Evolutionary conservation across 352 stramenopile species (phyloP), one percentile per base, ranked within the genome.

Genomic region (Plasmopara halstedii): DNA sequence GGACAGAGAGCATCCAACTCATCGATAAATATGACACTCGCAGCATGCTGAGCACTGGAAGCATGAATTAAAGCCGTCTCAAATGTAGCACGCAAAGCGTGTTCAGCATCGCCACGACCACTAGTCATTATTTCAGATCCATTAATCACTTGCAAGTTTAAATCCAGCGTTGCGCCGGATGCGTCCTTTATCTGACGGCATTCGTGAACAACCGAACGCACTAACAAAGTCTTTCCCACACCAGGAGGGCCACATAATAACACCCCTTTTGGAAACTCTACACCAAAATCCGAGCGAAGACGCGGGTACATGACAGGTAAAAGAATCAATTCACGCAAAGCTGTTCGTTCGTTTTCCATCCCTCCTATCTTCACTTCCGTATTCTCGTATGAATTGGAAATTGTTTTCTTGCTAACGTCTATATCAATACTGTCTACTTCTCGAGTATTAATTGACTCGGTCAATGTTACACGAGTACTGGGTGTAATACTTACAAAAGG

Each of bases 1-100:
- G 92, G 93, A 29, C 93, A 97, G 25, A 99, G 85, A 11, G 77
- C 92, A 66, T 99, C 95, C 3, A 99, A 54, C 36, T 98, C 93
- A 53, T 99, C 95, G 53, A 99, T 96, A 53, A 98, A 97, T 38
- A 99, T 87, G 45, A 88, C 75, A 11, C 58, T 69, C 0, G 70
- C 68, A 15, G 67, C 70, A 20, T 64, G 44, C 9, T 35, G 58
- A 6, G 46, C 61, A 31, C 52, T 53, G 6, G 54, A 53, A 19
- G 54, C 49, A 43, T 81, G 64, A 6, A 40, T 35, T 2, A 66
- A 44, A 0, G 73, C 75, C 2, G 53, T 57, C 9, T 56, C 41
- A 54, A 93, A 93, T 15, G 83, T 80, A 6, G 18, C 36, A 2
- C 82, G 74, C 17, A 93, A 54, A 39, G 79, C 54, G 6, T 65